A percentile compares a stretch with the other conserved stretches of the same genome.
phyloP scores from a whole-genome alignment of 2,329 filamentous ascomycete genomes.

The Gyromitra esculenta region DNA sequence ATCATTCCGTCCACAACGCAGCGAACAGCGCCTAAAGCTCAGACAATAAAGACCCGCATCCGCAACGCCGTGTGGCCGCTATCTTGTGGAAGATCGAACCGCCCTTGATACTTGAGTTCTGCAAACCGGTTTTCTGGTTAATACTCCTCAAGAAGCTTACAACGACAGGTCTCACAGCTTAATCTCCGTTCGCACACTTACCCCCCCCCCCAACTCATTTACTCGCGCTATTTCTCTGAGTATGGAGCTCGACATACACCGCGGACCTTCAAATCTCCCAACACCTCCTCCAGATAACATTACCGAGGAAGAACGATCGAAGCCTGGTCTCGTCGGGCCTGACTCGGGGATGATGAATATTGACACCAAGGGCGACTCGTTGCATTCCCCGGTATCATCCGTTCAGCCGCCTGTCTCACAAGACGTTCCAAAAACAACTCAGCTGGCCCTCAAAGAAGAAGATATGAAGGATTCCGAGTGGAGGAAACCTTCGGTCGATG shows the following conservation, averaged over 20 bases:
- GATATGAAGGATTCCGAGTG: conserved; percentile 40
- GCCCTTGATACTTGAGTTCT: conserved; percentile 45
- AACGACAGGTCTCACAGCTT: conserved; percentile 40
- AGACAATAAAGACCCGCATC: conserved; percentile 48
- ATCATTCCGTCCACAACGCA: conserved; percentile 44
- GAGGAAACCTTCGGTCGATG: conserved; percentile 46
- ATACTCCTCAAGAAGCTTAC: conserved; percentile 44
- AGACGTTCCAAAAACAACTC: conserved; percentile 20
- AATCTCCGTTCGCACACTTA: conserved; percentile 22
- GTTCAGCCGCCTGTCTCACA: conserved; percentile 30
- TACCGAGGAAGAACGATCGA: conserved; percentile 45
- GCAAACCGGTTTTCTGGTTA: conserved; percentile 52
- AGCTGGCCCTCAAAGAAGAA: conserved; percentile 33
- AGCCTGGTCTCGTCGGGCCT: conserved; percentile 31
- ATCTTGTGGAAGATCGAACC: conserved; percentile 49
- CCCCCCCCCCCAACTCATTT: background rate
- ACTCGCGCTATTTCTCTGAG: conserved; percentile 16
- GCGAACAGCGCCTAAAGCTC: conserved; percentile 39
- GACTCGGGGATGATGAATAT: conserved; percentile 50
- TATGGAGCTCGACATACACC: conserved; percentile 47
- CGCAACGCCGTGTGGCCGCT: conserved; percentile 48
- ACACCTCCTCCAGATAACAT: conserved; percentile 51
- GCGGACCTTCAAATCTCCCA: conserved; percentile 49
- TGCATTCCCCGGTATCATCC: conserved; percentile 47
- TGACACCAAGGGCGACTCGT: conserved; percentile 42